These are phyloP conservation scores for Fraxinus sp. DNA, from an alignment of 305 asterid species.

Conservation along the genomic window DNA sequence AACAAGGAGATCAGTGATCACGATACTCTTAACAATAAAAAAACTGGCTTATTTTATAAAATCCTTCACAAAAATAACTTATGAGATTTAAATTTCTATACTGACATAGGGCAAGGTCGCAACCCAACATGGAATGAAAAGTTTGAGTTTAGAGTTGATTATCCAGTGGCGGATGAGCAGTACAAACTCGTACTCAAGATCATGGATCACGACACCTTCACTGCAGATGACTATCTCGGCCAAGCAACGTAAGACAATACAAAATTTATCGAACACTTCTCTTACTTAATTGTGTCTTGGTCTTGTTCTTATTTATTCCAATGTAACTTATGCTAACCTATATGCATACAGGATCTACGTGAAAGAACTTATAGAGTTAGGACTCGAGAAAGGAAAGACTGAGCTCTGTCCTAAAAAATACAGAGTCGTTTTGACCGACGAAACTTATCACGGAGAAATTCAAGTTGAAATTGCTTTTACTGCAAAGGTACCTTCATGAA, in stretches of 20 bases:
- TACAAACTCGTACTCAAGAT: constrained; percentile 39
- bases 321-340: neutral
- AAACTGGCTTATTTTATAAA: neutral
- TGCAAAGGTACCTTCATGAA: constrained; percentile 24
- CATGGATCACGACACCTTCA: constrained; percentile 43
- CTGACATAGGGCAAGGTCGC: constrained; percentile 50
- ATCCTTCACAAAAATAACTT: no score
- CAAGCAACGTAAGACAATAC: constrained; percentile 29
- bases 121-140: constrained; percentile 61
- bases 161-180: constrained; percentile 33
- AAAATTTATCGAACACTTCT: neutral
- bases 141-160: constrained; percentile 45
- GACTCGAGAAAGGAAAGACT: constrained; percentile 41
- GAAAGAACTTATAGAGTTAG: constrained; percentile 38
- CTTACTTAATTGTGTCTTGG: neutral
- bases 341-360: constrained; percentile 32
- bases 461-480: constrained; percentile 37
- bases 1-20: neutral
- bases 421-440: constrained; percentile 25
- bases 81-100: neutral
- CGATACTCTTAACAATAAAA: neutral
- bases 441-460: constrained; percentile 35
- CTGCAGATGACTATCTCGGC: constrained; percentile 40
- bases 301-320: neutral
- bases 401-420: constrained; percentile 35